phyloP scores from a whole-genome alignment of 257 asterid species.

The Solanum chilense region DNA sequence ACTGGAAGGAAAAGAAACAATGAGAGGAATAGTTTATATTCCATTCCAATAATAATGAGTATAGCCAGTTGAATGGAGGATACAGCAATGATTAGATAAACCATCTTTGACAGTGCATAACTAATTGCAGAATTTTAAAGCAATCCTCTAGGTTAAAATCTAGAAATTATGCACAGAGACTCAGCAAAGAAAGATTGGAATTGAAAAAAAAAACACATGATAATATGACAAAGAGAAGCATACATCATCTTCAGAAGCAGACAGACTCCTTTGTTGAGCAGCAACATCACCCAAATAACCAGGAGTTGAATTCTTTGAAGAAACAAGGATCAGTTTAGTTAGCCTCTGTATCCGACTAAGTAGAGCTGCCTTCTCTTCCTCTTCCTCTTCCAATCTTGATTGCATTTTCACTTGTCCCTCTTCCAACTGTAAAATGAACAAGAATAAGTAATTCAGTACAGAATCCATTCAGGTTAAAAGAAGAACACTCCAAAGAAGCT shows the following conservation, averaged over 20 bases:
- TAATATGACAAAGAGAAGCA: slow-evolving; percentile 12
- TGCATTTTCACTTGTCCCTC: slow-evolving; percentile 99
- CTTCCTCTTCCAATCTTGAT: slow-evolving; percentile 98
- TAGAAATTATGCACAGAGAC: background rate
- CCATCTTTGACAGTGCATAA: background rate
- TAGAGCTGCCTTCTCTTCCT: slow-evolving; percentile 93
- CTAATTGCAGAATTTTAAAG: background rate
- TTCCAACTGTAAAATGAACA: slow-evolving; percentile 51
- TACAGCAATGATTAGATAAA: background rate
- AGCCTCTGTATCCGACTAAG: slow-evolving; percentile 99
- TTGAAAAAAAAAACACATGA: background rate
- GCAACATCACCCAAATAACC: slow-evolving; percentile 47
- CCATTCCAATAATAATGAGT: background rate
- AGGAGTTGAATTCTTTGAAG: slow-evolving; percentile 78
- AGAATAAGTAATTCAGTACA: background rate
- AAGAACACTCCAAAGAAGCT: background rate
- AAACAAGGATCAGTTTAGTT: slow-evolving; percentile 91
- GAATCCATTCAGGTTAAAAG: background rate
- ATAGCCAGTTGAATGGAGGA: background rate
- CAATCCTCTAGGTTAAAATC: background rate
- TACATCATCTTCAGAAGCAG: slow-evolving; percentile 79
- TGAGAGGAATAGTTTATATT: background rate
- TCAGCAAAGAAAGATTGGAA: background rate
- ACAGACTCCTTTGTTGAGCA: slow-evolving; percentile 51
- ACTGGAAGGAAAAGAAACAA: background rate